These are phyloP conservation scores for Wickerhamiella spandovensis DNA, from an alignment of 805 yeast genomes.

Conservation along the genomic window DNA sequence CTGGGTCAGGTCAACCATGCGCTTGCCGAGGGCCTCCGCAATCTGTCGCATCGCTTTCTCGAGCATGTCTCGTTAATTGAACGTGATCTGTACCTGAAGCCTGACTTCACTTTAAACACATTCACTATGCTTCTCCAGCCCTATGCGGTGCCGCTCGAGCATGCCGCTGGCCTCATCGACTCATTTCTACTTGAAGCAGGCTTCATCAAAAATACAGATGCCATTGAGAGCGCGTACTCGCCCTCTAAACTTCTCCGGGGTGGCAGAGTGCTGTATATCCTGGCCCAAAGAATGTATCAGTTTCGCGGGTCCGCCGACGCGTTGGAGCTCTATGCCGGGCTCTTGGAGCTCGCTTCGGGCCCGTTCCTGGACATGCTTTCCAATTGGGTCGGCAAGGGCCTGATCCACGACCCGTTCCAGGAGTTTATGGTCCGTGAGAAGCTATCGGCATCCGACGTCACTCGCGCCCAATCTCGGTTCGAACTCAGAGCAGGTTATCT, in stretches of 20 bases:
- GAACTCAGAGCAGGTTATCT: conserved; percentile 62
- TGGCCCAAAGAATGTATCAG: conserved; percentile 43
- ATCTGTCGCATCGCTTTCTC: conserved; percentile 27
- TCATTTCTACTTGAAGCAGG: background rate
- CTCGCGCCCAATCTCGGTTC: conserved; percentile 35
- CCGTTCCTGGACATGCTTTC: conserved; percentile 58
- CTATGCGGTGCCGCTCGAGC: conserved; percentile 32
- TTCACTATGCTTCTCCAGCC: conserved; percentile 39
- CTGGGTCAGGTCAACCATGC: conserved; percentile 68
- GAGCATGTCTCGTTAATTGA: conserved; percentile 32
- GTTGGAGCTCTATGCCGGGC: conserved; percentile 34
- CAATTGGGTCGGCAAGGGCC: conserved; percentile 68
- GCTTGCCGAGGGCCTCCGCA: conserved; percentile 47
- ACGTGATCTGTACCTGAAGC: conserved; percentile 34
- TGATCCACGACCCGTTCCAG: conserved; percentile 59
- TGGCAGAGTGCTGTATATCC: conserved; percentile 62
- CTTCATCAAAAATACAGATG: background rate
- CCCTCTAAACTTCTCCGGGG: conserved; percentile 24
- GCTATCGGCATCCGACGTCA: conserved; percentile 13
- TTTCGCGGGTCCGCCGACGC: conserved; percentile 56
- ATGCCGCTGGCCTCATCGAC: conserved; percentile 43
- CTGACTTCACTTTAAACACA: conserved; percentile 43
- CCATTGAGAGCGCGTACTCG: background rate
- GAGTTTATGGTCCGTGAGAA: conserved; percentile 61
- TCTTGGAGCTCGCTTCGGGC: conserved; percentile 46